Base-by-base conservation (phyloP, 805 yeast genomes). In the Metschnikowia reukaufii region DNA sequence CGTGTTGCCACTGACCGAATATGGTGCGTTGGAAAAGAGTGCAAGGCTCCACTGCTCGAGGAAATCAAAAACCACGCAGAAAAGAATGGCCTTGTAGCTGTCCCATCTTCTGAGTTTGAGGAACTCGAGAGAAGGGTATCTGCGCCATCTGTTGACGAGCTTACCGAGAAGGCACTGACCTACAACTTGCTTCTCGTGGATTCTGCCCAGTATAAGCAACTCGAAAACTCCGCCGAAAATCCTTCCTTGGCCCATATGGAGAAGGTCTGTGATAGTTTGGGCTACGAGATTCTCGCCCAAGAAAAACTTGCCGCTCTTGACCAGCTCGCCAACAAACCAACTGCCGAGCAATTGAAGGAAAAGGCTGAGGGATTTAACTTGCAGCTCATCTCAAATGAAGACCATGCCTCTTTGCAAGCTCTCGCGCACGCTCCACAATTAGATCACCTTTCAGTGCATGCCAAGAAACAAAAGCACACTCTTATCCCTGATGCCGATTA, bases 191-290 rank as follows among this genome's bases (percentile, higher is more conserved):
- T 36, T 19, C 37, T 51, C 12, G 44, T 49, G 17, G 45, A 45
- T 16, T 36, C 21, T 6, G 27, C 12, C 7, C 38, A 41, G 3
- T 32, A 34, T 50, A 13, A 33, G 19, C 13, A 36, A 6, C 56
- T 72, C 32, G 47, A 30, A 54, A 57, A 52, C 17, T 44, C 56
- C 4, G 74, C 72, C 1, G 49, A 62, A 44, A 58, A 58, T 4
- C 76, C 76, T 8, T 36, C 62, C 1, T 34, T 62, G 9, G 57
- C 54, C 12, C 52, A 54, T 13, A 41, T 65, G 27, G 31, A 39
- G 1, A 4, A 17, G 8, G 56, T 54, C 12, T 59, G 63, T 6
- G 44, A 40, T 3, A 37, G 36, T 1, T 37, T 52, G 15, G 58
- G 57, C 5, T 48, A 43, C 25, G 41, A 40, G 12, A 42, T 55